Evolutionary conservation across 768 basidiomycete species (phyloP), one percentile per base, ranked within the genome.

Genomic region (Russula ochroleuca): DNA sequence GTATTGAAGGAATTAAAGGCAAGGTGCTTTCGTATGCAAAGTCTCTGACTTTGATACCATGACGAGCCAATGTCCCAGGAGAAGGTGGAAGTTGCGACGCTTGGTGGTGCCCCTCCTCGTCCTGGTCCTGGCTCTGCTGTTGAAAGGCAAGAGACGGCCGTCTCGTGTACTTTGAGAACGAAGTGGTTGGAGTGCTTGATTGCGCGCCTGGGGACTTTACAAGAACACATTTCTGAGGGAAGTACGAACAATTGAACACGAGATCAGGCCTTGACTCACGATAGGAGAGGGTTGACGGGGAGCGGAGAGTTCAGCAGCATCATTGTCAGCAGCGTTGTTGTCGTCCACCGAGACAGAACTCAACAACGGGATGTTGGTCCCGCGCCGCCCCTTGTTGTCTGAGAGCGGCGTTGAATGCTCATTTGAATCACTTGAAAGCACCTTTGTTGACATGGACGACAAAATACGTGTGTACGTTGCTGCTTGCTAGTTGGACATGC

Each of bases 1-100:
- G 79, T 28, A 83, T 80, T 2, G 85, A 78, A 35, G 75, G 76
- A 45, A 90, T 79, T 10, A 85, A 83, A 2, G 87, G 85, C 51
- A 88, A 75, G 31, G 75, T 83, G 74, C 79, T 85, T 73, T 88
- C 85, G 75, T 84, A 86, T 17, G 83, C 86, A 78, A 85, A 89
- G 74, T 90, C 81, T 70, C 79, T 76, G 57, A 81, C 77, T 74
- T 73, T 76, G 73, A 81, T 73, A 48, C 77, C 78, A 28, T 75
- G 62, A 56, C 70, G 67, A 31, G 69, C 63, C 54, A 79, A 66
- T 23, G 62, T 37, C 45, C 71, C 72, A 23, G 69, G 65, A 7
- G 75, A 61, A 35, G n/a, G 38, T 5, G 57, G 49, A 48, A 7
- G 38, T 33, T 62, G 60, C 23, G 53, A 11, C 41, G 31, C 48